phyloP scores from a whole-genome alignment of 2,329 filamentous ascomycete species.

The Cordyceps sp. region DNA sequence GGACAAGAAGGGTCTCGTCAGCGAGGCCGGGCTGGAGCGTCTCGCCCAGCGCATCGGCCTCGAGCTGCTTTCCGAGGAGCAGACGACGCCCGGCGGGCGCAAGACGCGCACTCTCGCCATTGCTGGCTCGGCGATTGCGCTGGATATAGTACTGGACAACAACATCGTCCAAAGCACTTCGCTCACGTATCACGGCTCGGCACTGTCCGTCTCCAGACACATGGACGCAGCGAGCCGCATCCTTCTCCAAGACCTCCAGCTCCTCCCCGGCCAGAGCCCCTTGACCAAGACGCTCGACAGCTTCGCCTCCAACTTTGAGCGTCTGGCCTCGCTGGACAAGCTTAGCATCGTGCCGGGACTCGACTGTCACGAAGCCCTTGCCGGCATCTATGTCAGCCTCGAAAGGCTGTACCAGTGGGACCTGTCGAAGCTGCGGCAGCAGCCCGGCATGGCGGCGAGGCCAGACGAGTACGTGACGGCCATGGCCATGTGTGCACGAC shows the following conservation, averaged over 20 bases:
- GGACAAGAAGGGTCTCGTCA: slow-evolving; percentile 45
- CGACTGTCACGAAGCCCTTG: slow-evolving; percentile 63
- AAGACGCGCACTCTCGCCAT: slow-evolving; percentile 41
- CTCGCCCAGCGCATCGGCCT: slow-evolving; percentile 52
- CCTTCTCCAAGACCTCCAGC: slow-evolving; percentile 45
- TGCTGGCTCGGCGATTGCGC: slow-evolving; percentile 40
- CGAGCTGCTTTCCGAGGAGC: slow-evolving; percentile 42
- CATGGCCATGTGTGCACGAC: slow-evolving; percentile 50
- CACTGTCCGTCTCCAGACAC: slow-evolving; percentile 40
- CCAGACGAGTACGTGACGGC: slow-evolving; percentile 32
- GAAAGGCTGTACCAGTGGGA: slow-evolving; percentile 57
- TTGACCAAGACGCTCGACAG: slow-evolving; percentile 53
- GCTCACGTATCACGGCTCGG: slow-evolving; percentile 44
- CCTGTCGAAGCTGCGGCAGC: slow-evolving; percentile 36
- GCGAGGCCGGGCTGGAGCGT: slow-evolving; percentile 58
- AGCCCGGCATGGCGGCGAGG: slow-evolving; percentile 25
- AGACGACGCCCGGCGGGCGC: slow-evolving; percentile 26
- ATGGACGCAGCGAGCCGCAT: slow-evolving; percentile 47
- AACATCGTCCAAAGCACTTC: slow-evolving; percentile 46
- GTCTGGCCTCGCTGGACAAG: slow-evolving; percentile 52
- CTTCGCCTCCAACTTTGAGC: slow-evolving; percentile 57
- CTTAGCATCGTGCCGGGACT: slow-evolving; percentile 51
- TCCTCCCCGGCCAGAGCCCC: slow-evolving; percentile 40
- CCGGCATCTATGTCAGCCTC: slow-evolving; percentile 55
- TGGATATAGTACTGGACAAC: slow-evolving; percentile 45